Evolutionary conservation across 2,329 filamentous ascomycete species (phyloP).

Genomic region (Nigrospora osmanthi): DNA sequence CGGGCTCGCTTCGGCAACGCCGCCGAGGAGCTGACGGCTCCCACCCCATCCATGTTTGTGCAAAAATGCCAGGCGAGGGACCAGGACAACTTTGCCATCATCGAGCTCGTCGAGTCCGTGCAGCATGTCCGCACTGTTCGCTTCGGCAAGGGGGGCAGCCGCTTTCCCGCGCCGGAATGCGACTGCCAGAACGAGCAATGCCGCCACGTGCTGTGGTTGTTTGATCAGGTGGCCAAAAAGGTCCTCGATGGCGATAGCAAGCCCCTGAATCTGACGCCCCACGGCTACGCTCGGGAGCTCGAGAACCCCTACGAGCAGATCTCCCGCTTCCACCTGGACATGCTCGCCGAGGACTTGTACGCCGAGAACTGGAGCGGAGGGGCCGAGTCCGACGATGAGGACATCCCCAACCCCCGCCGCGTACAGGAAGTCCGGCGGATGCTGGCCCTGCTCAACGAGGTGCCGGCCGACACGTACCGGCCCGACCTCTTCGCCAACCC

Average conservation of each 20-base stretch:
- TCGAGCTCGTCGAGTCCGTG: slow-evolving; percentile 47
- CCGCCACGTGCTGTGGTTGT: slow-evolving; percentile 45
- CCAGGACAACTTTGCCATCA: slow-evolving; percentile 36
- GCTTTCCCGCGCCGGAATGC: slow-evolving; percentile 34
- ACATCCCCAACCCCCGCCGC: slow-evolving; percentile 24
- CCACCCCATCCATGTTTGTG: slow-evolving; percentile 40
- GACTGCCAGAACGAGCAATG: slow-evolving; percentile 35
- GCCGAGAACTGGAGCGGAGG: slow-evolving; percentile 31
- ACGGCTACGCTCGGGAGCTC: slow-evolving; percentile 37
- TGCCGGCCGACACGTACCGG: slow-evolving; percentile 32
- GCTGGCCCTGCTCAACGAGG: slow-evolving; percentile 35
- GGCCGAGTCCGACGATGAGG: slow-evolving; percentile 16
- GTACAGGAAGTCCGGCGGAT: slow-evolving; percentile 43
- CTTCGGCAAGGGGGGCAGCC: slow-evolving; percentile 32
- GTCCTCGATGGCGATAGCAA: slow-evolving; percentile 31
- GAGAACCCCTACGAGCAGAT: slow-evolving; percentile 41
- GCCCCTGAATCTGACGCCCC: slow-evolving; percentile 31
- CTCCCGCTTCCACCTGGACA: slow-evolving; percentile 40
- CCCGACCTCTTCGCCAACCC: slow-evolving; percentile 34
- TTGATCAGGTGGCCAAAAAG: slow-evolving; percentile 43
- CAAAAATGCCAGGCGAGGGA: slow-evolving; percentile 40
- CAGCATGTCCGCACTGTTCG: slow-evolving; percentile 37
- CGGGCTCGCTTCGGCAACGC: slow-evolving; percentile 32
- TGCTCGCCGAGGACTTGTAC: slow-evolving; percentile 44
- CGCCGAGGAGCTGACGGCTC: slow-evolving; percentile 22